Evolutionary conservation across 1,284 basidiomycete species (phyloP).

Genomic region (Ceratobasidium sp.): DNA sequence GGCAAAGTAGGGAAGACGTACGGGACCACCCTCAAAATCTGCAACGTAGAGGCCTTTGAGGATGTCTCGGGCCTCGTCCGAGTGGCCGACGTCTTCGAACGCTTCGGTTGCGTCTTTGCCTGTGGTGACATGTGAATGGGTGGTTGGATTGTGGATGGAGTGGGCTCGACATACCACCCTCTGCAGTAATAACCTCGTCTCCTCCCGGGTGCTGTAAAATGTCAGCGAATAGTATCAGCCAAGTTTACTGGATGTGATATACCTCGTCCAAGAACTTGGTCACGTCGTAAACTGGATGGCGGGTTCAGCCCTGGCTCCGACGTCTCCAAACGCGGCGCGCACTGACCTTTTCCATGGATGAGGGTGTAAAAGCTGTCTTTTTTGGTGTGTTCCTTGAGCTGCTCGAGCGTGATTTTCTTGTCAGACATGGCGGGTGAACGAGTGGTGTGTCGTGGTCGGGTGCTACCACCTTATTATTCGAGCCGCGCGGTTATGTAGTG

Average conservation of each 20-base stretch:
- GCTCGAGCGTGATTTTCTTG: slow-evolving; percentile 71
- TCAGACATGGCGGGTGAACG: neutral
- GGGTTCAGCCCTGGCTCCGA: neutral
- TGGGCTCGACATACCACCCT: slow-evolving; percentile 73
- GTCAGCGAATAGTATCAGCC: slow-evolving; percentile 20
- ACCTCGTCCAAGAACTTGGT: slow-evolving; percentile 98
- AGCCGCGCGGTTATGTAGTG: slow-evolving; percentile 28
- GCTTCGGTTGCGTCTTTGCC: slow-evolving; percentile 96
- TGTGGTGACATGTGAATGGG: slow-evolving; percentile 47
- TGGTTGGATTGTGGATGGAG: neutral
- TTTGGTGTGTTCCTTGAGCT: slow-evolving; percentile 75
- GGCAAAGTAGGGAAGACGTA: slow-evolving; percentile 53
- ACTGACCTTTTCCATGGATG: slow-evolving; percentile 81
- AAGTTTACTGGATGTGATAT: slow-evolving; percentile 45
- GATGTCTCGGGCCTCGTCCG: slow-evolving; percentile 94
- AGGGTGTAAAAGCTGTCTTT: slow-evolving; percentile 82
- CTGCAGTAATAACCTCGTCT: slow-evolving; percentile 94
- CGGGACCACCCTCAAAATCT: slow-evolving; percentile 73
- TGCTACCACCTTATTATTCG: neutral
- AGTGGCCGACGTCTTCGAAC: slow-evolving; percentile 99
- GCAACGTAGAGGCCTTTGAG: slow-evolving; percentile 81
- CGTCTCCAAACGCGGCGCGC: neutral
- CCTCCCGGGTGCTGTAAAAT: slow-evolving; percentile 87
- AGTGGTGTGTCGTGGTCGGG: slow-evolving; percentile 19
- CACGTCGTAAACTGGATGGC: slow-evolving; percentile 86